Conservation (phyloP, 2,329 filamentous ascomycete genomes). For the Catunica adiposa region DNA sequence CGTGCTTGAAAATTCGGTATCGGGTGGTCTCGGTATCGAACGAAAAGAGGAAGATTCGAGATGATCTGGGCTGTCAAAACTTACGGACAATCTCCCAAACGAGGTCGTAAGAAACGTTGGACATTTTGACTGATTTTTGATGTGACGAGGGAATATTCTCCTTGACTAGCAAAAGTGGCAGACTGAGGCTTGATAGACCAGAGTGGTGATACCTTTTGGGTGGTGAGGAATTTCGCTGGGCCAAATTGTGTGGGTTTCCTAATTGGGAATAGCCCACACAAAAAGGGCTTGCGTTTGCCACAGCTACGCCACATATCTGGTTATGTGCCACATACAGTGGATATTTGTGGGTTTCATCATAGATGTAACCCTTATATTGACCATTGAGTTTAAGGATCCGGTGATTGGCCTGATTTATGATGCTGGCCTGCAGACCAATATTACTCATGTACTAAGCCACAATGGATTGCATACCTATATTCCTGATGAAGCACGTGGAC, state of each 20-base stretch:
- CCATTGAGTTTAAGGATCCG: no score
- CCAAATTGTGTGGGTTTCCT: slow-evolving; percentile 14
- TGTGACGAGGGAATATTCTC: slow-evolving; percentile 12
- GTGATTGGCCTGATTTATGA: no score
- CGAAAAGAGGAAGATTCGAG: background rate
- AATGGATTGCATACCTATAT: no score
- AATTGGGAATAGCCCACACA: slow-evolving; percentile 13
- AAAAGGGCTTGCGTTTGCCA: slow-evolving; percentile 13
- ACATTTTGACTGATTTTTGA: slow-evolving; percentile 33
- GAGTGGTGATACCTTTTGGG: slow-evolving; percentile 13
- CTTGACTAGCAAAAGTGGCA: slow-evolving; percentile 12
- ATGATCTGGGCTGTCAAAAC: slow-evolving; percentile 28
- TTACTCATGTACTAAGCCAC: no score
- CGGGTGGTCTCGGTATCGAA: background rate
- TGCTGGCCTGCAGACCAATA: no score
- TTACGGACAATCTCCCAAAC: slow-evolving; percentile 91
- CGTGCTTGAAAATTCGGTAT: background rate
- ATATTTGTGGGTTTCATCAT: background rate
- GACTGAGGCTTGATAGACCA: slow-evolving; percentile 12
- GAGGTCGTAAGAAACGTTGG: slow-evolving; percentile 74
- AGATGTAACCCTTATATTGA: background rate
- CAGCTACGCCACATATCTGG: background rate
- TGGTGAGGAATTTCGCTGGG: slow-evolving; percentile 12
- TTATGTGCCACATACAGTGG: background rate
- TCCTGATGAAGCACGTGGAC: no score